Evolutionary conservation across 352 stramenopile genomes (phyloP), one percentile per base, ranked within the genome.

Genomic region (Phytophthora niederhauseri): DNA sequence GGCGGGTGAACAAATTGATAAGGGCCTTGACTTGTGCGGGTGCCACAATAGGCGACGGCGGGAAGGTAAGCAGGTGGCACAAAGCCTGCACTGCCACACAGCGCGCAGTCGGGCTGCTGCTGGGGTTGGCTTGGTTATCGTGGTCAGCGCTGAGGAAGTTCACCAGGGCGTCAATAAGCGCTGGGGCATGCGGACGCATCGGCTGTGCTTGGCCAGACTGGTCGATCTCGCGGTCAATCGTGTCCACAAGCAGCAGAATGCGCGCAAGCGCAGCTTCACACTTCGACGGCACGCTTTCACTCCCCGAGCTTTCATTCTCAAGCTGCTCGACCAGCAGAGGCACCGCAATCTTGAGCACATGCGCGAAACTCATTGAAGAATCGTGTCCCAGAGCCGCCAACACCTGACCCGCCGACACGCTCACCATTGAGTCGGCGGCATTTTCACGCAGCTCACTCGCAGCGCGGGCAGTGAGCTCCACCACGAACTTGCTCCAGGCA

Each of bases 401-500:
- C 48, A 94, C 82, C 6, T 85, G 74, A 41, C 87, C 84, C 7
- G 89, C 89, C 17, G 86, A 94, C 7, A 89, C 80, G 57, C 85
- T 92, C 38, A 91, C 84, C 59, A 96, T 80, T 19, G 89, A 96
- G 64, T 96, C 87, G 3, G 85, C 69, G n/a, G 89, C 84, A 57
- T 96, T 75, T 22, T 87, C 83, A 12, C 73, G 65, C 48, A 96
- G 68, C 56, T 96, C 85, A 6, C 85, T 74, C 4, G 73, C 83
- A 8, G 87, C 82, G 46, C 86, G 84, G 24, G 84, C 81, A 12
- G 83, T 90, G 28, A 93, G 74, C 51, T 93, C 84, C 24, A 94
- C 84, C 7, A 96, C 85, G 70, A 94, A 95, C 63, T 94, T 92
- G 66, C 70, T 93, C 89, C 89, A 96, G 11, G 89, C 89, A 60